Conservation (phyloP, 768 basidiomycete species). For the Macrolepiota fuliginosa region DNA sequence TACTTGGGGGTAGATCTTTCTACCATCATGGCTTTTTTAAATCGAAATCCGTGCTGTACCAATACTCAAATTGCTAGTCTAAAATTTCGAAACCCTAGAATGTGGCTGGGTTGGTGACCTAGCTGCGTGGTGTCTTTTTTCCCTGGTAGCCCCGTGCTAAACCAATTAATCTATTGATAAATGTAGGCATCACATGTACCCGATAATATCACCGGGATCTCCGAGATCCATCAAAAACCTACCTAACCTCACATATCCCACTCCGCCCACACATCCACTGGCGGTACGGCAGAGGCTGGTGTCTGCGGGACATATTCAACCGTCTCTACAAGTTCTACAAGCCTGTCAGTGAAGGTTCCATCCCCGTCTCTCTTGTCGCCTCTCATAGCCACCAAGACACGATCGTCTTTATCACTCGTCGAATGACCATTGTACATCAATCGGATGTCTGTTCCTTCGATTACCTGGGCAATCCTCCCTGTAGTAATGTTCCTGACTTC, state of each 20-base stretch:
- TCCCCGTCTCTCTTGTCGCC: slow-evolving; percentile 56
- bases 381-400: slow-evolving; percentile 62
- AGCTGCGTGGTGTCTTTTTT: neutral
- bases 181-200: neutral
- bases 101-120: neutral
- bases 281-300: slow-evolving; percentile 16
- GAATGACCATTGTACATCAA: slow-evolving; percentile 49
- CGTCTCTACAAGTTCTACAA: slow-evolving; percentile 72
- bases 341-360: slow-evolving; percentile 52
- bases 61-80: neutral
- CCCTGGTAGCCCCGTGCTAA: neutral
- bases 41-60: no score
- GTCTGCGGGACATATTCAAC: slow-evolving; percentile 46
- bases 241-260: slow-evolving; percentile 58
- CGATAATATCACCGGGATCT: neutral
- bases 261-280: slow-evolving; percentile 59
- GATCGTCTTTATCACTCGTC: slow-evolving; percentile 34
- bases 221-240: neutral
- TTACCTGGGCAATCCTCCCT: slow-evolving; percentile 77
- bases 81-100: neutral
- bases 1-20: neutral
- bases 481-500: slow-evolving; percentile 68
- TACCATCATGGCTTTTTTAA: neutral
- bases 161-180: neutral
- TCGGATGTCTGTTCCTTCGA: slow-evolving; percentile 70